Conservation (phyloP, 2,329 filamentous ascomycete species). For the Fusarium sp. region DNA sequence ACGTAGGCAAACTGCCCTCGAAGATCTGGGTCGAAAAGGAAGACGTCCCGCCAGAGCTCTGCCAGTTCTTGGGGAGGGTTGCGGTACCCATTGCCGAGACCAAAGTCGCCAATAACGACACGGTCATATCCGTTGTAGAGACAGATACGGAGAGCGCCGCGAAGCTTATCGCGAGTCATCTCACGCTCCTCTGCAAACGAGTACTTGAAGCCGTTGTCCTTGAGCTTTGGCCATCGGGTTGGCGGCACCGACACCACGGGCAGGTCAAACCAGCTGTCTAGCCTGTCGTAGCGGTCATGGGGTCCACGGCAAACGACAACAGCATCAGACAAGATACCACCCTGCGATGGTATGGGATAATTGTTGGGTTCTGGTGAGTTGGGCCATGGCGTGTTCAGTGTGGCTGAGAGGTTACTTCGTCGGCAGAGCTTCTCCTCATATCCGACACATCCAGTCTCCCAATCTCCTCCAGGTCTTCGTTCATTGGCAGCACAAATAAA, state of each 20-base stretch:
- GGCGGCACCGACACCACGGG: slow-evolving; percentile 80
- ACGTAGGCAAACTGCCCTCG: slow-evolving; percentile 69
- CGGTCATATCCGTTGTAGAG: slow-evolving; percentile 65
- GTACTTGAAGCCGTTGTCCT: slow-evolving; percentile 71
- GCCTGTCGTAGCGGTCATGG: slow-evolving; percentile 69
- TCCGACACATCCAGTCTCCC: slow-evolving; percentile 68
- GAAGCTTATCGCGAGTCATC: slow-evolving; percentile 77
- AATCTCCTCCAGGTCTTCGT: slow-evolving; percentile 79
- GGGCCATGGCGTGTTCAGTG: slow-evolving; percentile 68
- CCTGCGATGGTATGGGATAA: slow-evolving; percentile 76
- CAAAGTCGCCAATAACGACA: slow-evolving; percentile 71
- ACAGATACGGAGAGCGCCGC: slow-evolving; percentile 74
- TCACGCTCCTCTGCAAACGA: slow-evolving; percentile 76
- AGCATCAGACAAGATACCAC: slow-evolving; percentile 74
- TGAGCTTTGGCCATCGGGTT: slow-evolving; percentile 76
- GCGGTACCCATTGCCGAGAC: slow-evolving; percentile 68
- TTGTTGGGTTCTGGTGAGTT: slow-evolving; percentile 58
- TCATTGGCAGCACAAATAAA: slow-evolving; percentile 81
- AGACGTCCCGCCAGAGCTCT: slow-evolving; percentile 71
- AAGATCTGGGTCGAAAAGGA: slow-evolving; percentile 70
- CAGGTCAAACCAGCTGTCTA: slow-evolving; percentile 64
- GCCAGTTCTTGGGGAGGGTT: slow-evolving; percentile 73
- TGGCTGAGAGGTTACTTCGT: slow-evolving; percentile 76
- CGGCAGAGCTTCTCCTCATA: slow-evolving; percentile 75
- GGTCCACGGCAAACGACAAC: slow-evolving; percentile 79